Percentiles rank a stretch among this genome's conserved stretches.
These are phyloP conservation scores for Leishmania mexicana DNA, from an alignment of 208 protist species.

Conservation along the genomic window DNA sequence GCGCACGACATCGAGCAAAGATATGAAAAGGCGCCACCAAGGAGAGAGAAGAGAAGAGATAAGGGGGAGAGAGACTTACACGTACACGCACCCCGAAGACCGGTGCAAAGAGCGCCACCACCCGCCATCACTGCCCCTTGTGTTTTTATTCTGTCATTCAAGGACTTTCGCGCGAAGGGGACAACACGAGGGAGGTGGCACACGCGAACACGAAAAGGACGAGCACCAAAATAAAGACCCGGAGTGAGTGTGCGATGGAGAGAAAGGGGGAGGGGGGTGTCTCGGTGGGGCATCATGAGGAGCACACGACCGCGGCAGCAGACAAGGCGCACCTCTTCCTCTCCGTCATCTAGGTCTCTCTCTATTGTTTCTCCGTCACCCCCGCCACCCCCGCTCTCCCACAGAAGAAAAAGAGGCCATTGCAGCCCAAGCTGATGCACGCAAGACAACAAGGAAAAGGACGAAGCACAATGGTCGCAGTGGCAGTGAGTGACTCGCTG, in stretches of 20 bases:
- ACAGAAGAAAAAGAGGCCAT: no score
- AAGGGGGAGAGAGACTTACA: neutral
- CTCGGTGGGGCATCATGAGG: no score
- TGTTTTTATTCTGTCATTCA: no score
- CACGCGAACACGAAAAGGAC: neutral
- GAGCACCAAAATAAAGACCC: no score
- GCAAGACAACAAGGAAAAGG: neutral
- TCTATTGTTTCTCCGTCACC: neutral
- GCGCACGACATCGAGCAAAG: neutral
- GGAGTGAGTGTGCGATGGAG: no score
- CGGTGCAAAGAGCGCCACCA: no score
- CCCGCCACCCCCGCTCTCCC: neutral
- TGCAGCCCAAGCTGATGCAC: neutral
- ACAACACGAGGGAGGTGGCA: neutral
- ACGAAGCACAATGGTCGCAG: neutral
- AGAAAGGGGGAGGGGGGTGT: no score
- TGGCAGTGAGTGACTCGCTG: neutral
- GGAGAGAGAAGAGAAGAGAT: neutral
- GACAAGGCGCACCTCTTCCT: neutral
- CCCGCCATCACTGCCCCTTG: no score
- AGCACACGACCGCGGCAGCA: neutral
- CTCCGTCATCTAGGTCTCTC: neutral
- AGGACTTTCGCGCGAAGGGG: no score
- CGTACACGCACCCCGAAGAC: neutral
- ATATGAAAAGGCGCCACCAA: neutral